Evolutionary conservation across 495 filamentous ascomycete genomes (phyloP), one percentile per base, ranked within the genome.

Genomic region (Penicillium arizonense): DNA sequence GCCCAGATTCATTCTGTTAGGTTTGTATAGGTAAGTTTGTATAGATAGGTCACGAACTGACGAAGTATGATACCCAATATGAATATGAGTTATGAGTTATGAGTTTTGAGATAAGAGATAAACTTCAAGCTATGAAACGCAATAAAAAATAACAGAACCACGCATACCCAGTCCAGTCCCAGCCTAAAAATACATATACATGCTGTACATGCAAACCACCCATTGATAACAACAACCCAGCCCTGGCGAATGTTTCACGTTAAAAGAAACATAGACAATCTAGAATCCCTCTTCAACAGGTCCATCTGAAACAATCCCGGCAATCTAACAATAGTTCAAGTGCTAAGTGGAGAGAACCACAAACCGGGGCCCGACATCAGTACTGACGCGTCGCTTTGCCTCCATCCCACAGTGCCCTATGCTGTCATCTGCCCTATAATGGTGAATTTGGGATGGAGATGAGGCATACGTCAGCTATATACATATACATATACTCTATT

Each of bases 371-470:
- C 52, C 35, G 47, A 30, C 50, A 57, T 23, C 46, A 30, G 34
- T 47, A 59, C 50, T 59, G 62, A 65, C 62, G 62, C 56, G 62
- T 50, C 55, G 33, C 32, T n/a, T 30, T 30, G 28, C 28, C 28
- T 30, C 28, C 28, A 30, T 30, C 28, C 28, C 28, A 8, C 12
- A 32, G 28, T 12, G 13, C n/a, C 2, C 21, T 16, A 35, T 47
- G 33, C 28, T 47, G 37, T 30, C 47, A 40, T 20, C 14, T 21
- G 21, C 40, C 40, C 12, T 43, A 30, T 30, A 30, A 30, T 30
- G 28, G 9, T 30, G 28, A 30, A 7, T 9, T 18, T 7, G 6
- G 28, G 28, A 8, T 30, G 28, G 28, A 30, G 28, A 30, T 30
- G 3, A 7, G 28, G 43, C 3, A 12, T 46, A 33, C 14, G 43